Conservation (phyloP, 2,329 filamentous ascomycete species). For the Aspergillus piperis region DNA sequence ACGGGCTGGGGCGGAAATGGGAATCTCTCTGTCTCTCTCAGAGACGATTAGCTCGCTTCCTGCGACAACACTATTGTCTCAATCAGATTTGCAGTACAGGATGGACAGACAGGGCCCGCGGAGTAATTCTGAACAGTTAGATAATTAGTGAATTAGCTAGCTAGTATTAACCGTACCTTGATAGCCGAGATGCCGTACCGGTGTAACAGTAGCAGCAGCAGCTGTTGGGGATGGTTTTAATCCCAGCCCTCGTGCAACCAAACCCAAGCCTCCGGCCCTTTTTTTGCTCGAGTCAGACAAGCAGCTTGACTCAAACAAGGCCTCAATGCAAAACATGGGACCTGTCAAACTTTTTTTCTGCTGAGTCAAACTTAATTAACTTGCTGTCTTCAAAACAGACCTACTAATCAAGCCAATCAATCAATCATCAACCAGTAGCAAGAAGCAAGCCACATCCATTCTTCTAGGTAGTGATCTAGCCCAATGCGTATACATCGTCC, state of each 20-base stretch:
- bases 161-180: neutral
- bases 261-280: neutral
- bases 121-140: neutral
- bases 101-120: neutral
- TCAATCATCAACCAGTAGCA: no score
- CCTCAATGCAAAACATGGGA: constrained; percentile 1
- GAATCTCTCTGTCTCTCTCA: neutral
- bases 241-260: constrained; percentile 1
- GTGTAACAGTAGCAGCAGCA: neutral
- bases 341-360: constrained; percentile 1
- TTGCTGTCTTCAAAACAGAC: no score
- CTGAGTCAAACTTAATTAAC: constrained; percentile 4
- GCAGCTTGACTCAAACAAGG: neutral
- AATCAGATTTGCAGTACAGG: neutral
- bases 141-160: no score
- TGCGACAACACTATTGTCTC: constrained; percentile 6
- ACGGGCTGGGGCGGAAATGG: neutral
- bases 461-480: no score
- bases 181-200: neutral
- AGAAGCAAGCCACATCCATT: no score
- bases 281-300: neutral
- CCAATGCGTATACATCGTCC: no score
- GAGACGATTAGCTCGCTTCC: constrained; percentile 4
- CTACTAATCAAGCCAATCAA: no score
- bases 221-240: neutral